Evolutionary conservation across 805 yeast species (phyloP).

Genomic region (Teunomyces lycoperdinae): DNA sequence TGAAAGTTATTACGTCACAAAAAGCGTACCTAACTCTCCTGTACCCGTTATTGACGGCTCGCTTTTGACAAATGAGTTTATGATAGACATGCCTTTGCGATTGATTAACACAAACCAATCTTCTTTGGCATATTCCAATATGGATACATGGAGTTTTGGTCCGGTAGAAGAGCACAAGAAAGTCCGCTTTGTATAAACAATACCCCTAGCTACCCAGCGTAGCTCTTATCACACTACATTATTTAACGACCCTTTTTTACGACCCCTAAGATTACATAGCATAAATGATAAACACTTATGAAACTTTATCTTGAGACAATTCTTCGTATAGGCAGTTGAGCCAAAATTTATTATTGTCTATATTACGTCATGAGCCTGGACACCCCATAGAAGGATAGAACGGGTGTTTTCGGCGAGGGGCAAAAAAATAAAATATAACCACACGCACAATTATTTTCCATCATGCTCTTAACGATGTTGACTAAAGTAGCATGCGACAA

Average conservation of each 20-base stretch:
- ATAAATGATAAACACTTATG: background rate
- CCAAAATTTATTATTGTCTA: background rate
- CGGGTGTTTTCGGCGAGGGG: background rate
- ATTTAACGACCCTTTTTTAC: no score
- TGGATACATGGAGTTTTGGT: slow-evolving; percentile 2
- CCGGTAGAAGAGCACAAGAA: background rate
- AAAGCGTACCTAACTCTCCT: background rate
- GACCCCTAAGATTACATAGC: background rate
- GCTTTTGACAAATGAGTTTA: background rate
- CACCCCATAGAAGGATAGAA: background rate
- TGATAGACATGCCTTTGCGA: slow-evolving; percentile 7
- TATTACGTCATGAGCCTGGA: background rate
- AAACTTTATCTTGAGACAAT: background rate
- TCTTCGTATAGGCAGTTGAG: background rate
- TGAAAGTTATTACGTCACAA: background rate
- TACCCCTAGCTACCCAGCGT: background rate
- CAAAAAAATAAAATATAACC: background rate
- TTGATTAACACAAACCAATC: slow-evolving; percentile 8
- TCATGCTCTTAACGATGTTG: background rate
- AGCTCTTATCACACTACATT: background rate
- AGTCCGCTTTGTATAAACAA: slow-evolving; percentile 6
- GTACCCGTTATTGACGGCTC: background rate
- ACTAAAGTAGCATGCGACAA: background rate
- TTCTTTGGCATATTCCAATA: slow-evolving; percentile 2
- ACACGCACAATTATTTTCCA: no score